Conservation (phyloP, 306 rosid species). For the Ziziphus jujuba region DNA sequence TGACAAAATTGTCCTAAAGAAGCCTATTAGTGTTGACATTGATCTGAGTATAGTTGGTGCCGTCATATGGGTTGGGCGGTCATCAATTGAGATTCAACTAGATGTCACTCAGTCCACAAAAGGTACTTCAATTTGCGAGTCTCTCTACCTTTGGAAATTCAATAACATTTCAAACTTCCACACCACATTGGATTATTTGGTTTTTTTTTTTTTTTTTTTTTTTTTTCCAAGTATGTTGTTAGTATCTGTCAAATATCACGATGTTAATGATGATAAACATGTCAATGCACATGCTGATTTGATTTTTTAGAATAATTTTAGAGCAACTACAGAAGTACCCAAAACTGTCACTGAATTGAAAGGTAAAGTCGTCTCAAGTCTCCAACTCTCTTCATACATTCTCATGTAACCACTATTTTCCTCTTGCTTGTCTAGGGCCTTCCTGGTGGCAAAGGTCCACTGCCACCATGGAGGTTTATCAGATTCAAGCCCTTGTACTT, state of each 20-base stretch:
- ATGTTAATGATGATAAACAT: background rate
- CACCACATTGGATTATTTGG: background rate
- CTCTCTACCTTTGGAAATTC: slow-evolving; percentile 15
- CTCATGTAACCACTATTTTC: background rate
- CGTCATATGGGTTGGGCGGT: slow-evolving; percentile 92
- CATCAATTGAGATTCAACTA: slow-evolving; percentile 88
- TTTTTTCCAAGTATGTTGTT: background rate
- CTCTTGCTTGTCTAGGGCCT: too few relatives aligned
- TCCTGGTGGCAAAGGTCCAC: too few relatives aligned
- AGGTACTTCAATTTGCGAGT: slow-evolving; percentile 45
- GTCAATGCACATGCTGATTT: background rate
- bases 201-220: background rate
- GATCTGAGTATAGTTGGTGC: slow-evolving; percentile 87
- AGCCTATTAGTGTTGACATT: slow-evolving; percentile 72
- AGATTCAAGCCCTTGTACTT: too few relatives aligned
- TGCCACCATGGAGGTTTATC: too few relatives aligned
- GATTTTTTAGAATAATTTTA: background rate
- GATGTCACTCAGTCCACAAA: slow-evolving; percentile 60
- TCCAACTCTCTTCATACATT: background rate
- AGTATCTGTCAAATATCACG: background rate
- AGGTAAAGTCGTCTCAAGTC: background rate
- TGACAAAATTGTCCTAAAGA: slow-evolving; percentile 86
- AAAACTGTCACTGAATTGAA: background rate
- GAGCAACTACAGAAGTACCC: background rate
- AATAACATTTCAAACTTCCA: background rate